phyloP scores from a whole-genome alignment of 2,329 filamentous ascomycete genomes.

The Chaetothyriales sp. region DNA sequence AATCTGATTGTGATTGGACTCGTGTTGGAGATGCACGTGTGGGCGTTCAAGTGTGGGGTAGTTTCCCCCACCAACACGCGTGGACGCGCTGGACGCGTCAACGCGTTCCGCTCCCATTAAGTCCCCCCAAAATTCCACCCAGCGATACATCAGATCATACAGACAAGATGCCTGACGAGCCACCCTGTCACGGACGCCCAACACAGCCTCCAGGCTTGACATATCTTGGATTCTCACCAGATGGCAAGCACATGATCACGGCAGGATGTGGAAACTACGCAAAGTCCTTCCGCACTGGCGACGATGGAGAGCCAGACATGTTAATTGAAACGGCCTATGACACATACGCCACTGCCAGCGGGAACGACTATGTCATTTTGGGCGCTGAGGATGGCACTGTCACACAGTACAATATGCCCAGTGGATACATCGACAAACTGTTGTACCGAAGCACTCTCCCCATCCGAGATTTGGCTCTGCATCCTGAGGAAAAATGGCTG shows the following conservation, averaged over 20 bases:
- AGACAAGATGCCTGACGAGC: conserved; percentile 15
- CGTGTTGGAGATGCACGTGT: no score
- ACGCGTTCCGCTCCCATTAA: no score
- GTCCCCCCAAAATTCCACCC: no score
- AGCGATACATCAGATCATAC: background rate
- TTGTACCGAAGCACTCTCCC: conserved; percentile 73
- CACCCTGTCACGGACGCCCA: conserved; percentile 13
- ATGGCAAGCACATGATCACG: conserved; percentile 74
- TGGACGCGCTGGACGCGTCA: no score
- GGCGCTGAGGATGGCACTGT: conserved; percentile 94
- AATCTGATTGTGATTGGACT: no score
- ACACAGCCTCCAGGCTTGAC: conserved; percentile 67
- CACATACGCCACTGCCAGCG: conserved; percentile 62
- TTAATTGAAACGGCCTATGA: conserved; percentile 83
- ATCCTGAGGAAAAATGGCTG: conserved; percentile 68
- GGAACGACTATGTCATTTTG: conserved; percentile 66
- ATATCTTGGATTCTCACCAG: conserved; percentile 74
- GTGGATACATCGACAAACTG: conserved; percentile 56
- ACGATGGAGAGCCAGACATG: conserved; percentile 79
- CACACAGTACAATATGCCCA: conserved; percentile 71
- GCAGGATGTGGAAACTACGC: conserved; percentile 89
- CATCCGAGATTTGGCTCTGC: conserved; percentile 70
- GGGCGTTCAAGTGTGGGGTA: no score
- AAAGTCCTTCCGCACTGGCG: conserved; percentile 80
- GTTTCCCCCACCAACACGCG: no score